Conservation (phyloP, 305 asterid genomes). For the Fraxinus baroniana region DNA sequence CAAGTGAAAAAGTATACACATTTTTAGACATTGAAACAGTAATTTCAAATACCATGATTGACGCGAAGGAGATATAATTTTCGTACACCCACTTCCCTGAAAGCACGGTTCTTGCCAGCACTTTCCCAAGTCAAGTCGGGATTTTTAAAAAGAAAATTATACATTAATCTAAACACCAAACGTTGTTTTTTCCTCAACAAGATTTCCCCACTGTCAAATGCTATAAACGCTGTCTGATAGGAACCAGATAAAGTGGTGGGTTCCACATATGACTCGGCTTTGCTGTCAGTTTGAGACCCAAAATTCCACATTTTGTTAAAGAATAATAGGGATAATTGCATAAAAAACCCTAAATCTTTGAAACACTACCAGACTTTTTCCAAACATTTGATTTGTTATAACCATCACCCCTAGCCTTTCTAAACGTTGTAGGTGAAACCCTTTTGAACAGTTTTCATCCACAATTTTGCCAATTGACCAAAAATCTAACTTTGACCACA, state of each 20-base stretch:
- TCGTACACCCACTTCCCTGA: background rate
- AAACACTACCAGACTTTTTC: no score
- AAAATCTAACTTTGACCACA: no score
- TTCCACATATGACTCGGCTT: background rate
- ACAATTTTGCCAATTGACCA: no score
- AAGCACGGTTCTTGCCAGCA: background rate
- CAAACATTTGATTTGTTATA: no score
- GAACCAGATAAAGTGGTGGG: slow-evolving; percentile 11
- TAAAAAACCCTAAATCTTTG: no score
- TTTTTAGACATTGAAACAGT: background rate
- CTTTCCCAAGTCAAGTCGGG: background rate
- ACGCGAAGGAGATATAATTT: background rate
- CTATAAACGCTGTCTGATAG: background rate
- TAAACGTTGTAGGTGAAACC: no score
- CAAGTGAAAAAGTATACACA: background rate
- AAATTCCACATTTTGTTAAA: slow-evolving; percentile 25
- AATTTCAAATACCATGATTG: background rate
- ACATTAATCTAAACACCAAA: background rate
- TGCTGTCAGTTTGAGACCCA: slow-evolving; percentile 14
- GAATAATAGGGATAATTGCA: no score
- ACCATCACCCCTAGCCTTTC: no score
- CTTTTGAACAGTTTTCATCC: no score
- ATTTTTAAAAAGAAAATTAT: background rate
- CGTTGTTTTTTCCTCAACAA: background rate
- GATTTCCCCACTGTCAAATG: background rate